Percentiles rank a stretch among this genome's conserved stretches.
phyloP scores from a whole-genome alignment of 768 basidiomycete species.

The Russula abietina region DNA sequence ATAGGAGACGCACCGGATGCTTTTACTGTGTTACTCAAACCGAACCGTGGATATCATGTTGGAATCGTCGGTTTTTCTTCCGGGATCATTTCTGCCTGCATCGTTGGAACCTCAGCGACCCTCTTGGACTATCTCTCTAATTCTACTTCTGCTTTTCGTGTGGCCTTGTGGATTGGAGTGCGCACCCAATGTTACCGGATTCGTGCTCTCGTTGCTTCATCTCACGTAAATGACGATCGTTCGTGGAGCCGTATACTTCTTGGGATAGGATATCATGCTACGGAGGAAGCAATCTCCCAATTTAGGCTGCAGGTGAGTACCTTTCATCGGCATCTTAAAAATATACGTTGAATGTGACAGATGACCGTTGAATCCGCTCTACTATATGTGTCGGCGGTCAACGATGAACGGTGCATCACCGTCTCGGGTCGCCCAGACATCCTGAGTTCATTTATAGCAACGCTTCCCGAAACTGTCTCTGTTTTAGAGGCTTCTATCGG shows the following conservation, averaged over 20 bases:
- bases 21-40: slow-evolving; percentile 31
- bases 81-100: slow-evolving; percentile 49
- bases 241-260: slow-evolving; percentile 46
- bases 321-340: neutral
- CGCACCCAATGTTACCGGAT: slow-evolving; percentile 36
- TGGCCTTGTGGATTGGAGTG: slow-evolving; percentile 49
- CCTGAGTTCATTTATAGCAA: slow-evolving; percentile 39
- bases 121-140: slow-evolving; percentile 39
- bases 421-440: slow-evolving; percentile 53
- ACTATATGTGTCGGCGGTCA: slow-evolving; percentile 47
- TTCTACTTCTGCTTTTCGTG: slow-evolving; percentile 44
- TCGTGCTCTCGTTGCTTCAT: slow-evolving; percentile 16
- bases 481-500: slow-evolving; percentile 43
- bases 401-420: slow-evolving; percentile 44
- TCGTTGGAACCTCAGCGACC: slow-evolving; percentile 41
- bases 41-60: slow-evolving; percentile 33
- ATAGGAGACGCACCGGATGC: slow-evolving; percentile 13
- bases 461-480: slow-evolving; percentile 33
- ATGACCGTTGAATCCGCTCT: slow-evolving; percentile 14
- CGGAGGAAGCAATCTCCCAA: slow-evolving; percentile 30
- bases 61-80: slow-evolving; percentile 53
- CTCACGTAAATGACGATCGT: slow-evolving; percentile 26
- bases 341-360: slow-evolving; percentile 24
- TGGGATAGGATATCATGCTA: slow-evolving; percentile 29
- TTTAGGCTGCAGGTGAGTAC: slow-evolving; percentile 26